Evolutionary conservation across 1,284 basidiomycete species (phyloP).

Genomic region (Trichosporon coremiiforme): DNA sequence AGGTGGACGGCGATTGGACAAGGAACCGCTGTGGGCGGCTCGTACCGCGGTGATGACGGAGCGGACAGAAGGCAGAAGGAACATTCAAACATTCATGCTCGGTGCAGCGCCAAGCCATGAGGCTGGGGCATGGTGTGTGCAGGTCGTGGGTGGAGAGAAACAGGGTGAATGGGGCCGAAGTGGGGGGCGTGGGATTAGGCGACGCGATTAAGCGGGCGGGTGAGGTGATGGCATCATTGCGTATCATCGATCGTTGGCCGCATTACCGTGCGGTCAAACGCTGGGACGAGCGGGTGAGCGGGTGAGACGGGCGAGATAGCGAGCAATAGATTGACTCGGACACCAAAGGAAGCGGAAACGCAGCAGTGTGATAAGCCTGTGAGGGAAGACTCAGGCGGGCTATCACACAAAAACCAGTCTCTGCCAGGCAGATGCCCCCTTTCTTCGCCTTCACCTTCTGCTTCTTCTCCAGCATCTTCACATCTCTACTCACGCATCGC

Average conservation of each 20-base stretch:
- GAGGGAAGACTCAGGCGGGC: not conserved
- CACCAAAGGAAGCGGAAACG: not conserved
- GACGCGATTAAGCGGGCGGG: not conserved
- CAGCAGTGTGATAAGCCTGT: not conserved
- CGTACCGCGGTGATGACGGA: not conserved
- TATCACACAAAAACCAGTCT: not conserved
- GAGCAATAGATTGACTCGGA: not conserved
- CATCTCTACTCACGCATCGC: not conserved
- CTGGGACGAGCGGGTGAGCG: not conserved
- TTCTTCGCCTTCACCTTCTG: not conserved
- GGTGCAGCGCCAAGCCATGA: slow-evolving; percentile 2
- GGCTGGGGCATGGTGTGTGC: not conserved
- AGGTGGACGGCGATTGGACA: not conserved
- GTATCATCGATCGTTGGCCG: not conserved
- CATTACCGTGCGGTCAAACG: not conserved
- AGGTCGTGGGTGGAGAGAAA: not conserved
- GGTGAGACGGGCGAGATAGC: slow-evolving; percentile 4
- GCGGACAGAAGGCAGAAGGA: not conserved
- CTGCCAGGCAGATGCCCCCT: not conserved
- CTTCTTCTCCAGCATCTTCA: not conserved
- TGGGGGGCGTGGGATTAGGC: not conserved
- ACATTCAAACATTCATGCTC: not conserved
- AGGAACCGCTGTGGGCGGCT: not conserved
- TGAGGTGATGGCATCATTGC: not conserved
- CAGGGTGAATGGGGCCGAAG: not conserved